Base-by-base conservation (phyloP, 805 yeast genomes). In the Saccharomycopsis schoenii region DNA sequence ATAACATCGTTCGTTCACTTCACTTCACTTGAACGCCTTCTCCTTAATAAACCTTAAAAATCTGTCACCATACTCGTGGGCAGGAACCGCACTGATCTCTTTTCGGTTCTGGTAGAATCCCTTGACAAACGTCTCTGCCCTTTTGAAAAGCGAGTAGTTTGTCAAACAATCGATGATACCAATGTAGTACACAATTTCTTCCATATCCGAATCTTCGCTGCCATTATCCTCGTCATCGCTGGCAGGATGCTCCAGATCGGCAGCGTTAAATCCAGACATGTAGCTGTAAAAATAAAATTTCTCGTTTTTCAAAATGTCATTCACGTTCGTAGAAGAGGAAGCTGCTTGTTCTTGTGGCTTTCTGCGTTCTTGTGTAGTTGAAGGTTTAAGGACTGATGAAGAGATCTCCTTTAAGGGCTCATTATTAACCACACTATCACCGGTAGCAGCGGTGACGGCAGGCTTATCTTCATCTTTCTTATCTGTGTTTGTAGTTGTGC, bases 91-190 rank as follows among this genome's bases (percentile, higher is more conserved):
- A 66, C 96, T 88, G 2, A 96, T 84, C 2, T 85, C 80, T 54
- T 79, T 79, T 60, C 92, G 75, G 47, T 84, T 80, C 68, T 89
- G 88, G 42, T 81, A 80, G 29, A 94, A 67, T 15, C 88, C 79
- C 70, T 96, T 81, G 84, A 91, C 87, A 64, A 89, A 82, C 0
- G 98, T 93, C 70, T 94, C 99, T 55, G 91, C 71, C 65, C 81
- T 80, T 71, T 94, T 94, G 66, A 83, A 74, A 24, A 85, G 72
- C 0, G 88, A 83, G 67, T 89, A 89, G 65, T 83, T 83, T 0
- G 99, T 94, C 66, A 94, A 76, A 73, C 97, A 93, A 70, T 94
- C 99, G 65, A 94, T 94, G 43, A 94, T 86, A 9, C 99, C 99
- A 67, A 94, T 75, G 68, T 92, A 94, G 73, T 94, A 94, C 8